Evolutionary conservation across 2,329 filamentous ascomycete genomes (phyloP).

Genomic region (Sporothrix mexicana): DNA sequence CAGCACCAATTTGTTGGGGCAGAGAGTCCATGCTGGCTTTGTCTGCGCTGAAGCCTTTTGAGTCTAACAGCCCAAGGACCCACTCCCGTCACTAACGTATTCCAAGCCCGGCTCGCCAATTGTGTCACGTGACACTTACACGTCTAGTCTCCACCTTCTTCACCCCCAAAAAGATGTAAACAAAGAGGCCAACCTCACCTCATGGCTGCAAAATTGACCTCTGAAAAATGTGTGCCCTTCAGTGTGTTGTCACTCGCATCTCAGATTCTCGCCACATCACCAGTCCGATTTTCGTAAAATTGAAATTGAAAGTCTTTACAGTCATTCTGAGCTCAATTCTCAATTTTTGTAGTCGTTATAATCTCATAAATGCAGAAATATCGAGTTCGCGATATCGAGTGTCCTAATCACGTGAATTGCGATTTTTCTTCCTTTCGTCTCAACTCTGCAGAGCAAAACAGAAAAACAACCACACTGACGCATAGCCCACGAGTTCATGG

Average conservation of each 20-base stretch:
- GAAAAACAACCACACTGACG: background rate
- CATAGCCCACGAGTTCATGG: background rate
- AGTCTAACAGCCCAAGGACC: too few relatives aligned
- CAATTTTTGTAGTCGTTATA: too few relatives aligned
- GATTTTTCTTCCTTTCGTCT: background rate
- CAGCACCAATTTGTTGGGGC: background rate
- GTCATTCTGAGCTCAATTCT: too few relatives aligned
- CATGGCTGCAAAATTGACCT: background rate
- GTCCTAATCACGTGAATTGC: slow-evolving; percentile 21
- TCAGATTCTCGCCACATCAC: too few relatives aligned
- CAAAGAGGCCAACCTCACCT: slow-evolving; percentile 16
- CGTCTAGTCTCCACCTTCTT: slow-evolving; percentile 15
- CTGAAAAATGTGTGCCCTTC: background rate
- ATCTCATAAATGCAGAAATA: too few relatives aligned
- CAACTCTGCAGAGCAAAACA: background rate
- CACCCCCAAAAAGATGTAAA: slow-evolving; percentile 26
- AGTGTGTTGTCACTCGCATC: background rate
- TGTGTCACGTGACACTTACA: slow-evolving; percentile 34
- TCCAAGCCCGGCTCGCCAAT: background rate
- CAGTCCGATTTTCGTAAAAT: too few relatives aligned
- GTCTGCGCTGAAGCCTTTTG: background rate
- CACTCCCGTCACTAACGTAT: background rate
- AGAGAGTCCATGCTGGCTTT: background rate
- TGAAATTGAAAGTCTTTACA: too few relatives aligned
- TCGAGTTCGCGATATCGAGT: background rate